Evolutionary conservation across 163 green algal genomes (phyloP).

Genomic region (Scenedesmus sp.): DNA sequence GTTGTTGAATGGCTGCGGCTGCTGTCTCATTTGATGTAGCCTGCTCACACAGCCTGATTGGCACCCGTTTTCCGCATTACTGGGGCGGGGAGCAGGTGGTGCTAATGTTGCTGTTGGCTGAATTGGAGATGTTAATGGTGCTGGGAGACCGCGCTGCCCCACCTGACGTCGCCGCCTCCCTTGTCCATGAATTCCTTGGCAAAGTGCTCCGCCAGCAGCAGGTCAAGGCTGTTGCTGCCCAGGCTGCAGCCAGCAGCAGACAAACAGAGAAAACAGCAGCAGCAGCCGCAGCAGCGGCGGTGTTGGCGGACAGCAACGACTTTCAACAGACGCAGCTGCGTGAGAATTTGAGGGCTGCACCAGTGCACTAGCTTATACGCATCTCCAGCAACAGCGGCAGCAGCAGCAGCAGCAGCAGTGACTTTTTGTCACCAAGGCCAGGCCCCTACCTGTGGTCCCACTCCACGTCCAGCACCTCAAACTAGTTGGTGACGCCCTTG

Average conservation of each 20-base stretch:
- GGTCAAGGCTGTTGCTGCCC: constrained; percentile 88
- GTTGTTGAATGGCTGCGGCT: not conserved
- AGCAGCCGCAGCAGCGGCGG: not conserved
- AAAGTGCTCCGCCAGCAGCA: constrained; percentile 91
- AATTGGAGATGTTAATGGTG: not conserved
- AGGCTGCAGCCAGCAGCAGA: constrained; percentile 40
- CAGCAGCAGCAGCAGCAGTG: too few relatives aligned
- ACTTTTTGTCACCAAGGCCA: too few relatives aligned
- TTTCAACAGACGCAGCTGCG: too few relatives aligned
- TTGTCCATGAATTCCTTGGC: constrained; percentile 86
- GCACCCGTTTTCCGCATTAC: too few relatives aligned
- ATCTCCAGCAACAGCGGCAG: too few relatives aligned
- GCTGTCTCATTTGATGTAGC: not conserved
- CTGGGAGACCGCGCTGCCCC: not conserved
- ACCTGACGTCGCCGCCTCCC: constrained; percentile 61
- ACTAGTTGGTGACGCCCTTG: constrained; percentile 71
- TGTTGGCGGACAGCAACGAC: too few relatives aligned
- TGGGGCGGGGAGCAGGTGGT: not conserved
- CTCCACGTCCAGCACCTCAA: constrained; percentile 92
- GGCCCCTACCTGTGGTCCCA: constrained; percentile 75
- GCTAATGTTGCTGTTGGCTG: not conserved
- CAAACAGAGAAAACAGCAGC: not conserved
- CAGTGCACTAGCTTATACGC: too few relatives aligned
- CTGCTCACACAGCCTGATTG: too few relatives aligned
- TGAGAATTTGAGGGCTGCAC: too few relatives aligned